Evolutionary conservation across 2,329 filamentous ascomycete genomes (phyloP).

Genomic region (Fusarium penzigii): DNA sequence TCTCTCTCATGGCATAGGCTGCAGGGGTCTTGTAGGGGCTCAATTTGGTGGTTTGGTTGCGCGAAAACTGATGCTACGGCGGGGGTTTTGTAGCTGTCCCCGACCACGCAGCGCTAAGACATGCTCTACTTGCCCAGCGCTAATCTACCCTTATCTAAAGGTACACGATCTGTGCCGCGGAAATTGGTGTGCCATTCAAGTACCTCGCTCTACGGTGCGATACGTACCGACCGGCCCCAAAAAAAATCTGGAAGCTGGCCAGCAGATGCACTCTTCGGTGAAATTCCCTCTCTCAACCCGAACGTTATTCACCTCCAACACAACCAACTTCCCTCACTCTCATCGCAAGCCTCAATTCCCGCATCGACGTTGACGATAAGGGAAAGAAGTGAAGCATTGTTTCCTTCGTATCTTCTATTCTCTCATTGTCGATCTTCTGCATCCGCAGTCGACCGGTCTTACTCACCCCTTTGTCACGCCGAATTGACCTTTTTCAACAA

Average conservation of each 20-base stretch:
- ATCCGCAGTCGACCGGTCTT: conserved; percentile 11
- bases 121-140: not conserved
- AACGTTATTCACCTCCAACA: conserved; percentile 27
- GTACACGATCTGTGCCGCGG: conserved; percentile 13
- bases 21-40: conserved; percentile 11
- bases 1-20: conserved; percentile 10
- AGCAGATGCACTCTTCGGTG: conserved; percentile 28
- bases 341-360: conserved; percentile 25
- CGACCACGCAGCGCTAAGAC: conserved; percentile 23
- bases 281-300: conserved; percentile 35
- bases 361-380: conserved; percentile 28
- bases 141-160: conserved; percentile 14
- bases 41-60: conserved; percentile 6
- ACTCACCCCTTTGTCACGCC: conserved; percentile 18
- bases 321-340: conserved; percentile 24
- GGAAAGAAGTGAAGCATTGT: conserved; percentile 25
- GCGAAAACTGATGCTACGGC: conserved; percentile 11
- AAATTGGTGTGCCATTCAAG: conserved; percentile 12
- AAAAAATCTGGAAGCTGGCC: conserved; percentile 33
- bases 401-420: conserved; percentile 24
- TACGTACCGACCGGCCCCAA: conserved; percentile 34
- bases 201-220: conserved; percentile 32
- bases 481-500: conserved; percentile 20
- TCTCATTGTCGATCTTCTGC: conserved; percentile 14
- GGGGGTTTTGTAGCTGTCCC: conserved; percentile 25